A percentile compares a stretch with the other conserved stretches of the same genome.
Evolutionary conservation across 805 yeast species (phyloP).

Genomic region (Wickerhamiella cacticola): DNA sequence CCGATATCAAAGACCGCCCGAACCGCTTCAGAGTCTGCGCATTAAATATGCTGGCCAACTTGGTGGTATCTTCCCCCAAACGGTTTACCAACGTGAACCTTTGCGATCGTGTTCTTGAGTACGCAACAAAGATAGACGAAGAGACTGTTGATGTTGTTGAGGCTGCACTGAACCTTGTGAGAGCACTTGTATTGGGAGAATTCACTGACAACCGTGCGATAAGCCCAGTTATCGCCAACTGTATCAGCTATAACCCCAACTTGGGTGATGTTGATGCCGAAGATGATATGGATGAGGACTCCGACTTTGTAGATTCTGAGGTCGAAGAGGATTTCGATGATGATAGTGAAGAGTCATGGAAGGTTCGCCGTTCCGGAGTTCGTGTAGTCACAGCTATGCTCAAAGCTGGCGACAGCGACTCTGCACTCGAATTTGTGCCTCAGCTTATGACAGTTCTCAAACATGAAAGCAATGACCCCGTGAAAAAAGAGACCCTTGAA

Average conservation of each 20-base stretch:
- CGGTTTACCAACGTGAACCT: constrained; percentile 18
- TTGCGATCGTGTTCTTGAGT: constrained; percentile 9
- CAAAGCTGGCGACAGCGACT: neutral
- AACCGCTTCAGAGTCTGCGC: constrained; percentile 18
- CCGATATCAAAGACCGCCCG: neutral
- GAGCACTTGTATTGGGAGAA: constrained; percentile 15
- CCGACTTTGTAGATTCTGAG: constrained; percentile 2
- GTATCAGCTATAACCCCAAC: constrained; percentile 10
- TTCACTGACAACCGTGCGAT: neutral
- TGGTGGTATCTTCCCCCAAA: constrained; percentile 20
- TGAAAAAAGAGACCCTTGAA: constrained; percentile 6
- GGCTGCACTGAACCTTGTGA: constrained; percentile 36
- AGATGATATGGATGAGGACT: constrained; percentile 5
- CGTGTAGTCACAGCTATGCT: neutral
- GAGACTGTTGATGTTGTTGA: constrained; percentile 37
- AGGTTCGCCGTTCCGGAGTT: constrained; percentile 4
- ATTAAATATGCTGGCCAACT: constrained; percentile 13
- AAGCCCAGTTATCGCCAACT: neutral
- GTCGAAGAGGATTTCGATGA: constrained; percentile 10
- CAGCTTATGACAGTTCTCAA: constrained; percentile 2
- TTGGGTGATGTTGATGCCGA: constrained; percentile 9
- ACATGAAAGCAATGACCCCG: neutral
- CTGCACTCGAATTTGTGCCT: neutral
- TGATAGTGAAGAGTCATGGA: constrained; percentile 13
- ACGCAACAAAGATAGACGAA: constrained; percentile 15